Evolutionary conservation across 2,329 filamentous ascomycete genomes (phyloP), one percentile per base, ranked within the genome.

Genomic region (Microcyclospora tardicrescens): DNA sequence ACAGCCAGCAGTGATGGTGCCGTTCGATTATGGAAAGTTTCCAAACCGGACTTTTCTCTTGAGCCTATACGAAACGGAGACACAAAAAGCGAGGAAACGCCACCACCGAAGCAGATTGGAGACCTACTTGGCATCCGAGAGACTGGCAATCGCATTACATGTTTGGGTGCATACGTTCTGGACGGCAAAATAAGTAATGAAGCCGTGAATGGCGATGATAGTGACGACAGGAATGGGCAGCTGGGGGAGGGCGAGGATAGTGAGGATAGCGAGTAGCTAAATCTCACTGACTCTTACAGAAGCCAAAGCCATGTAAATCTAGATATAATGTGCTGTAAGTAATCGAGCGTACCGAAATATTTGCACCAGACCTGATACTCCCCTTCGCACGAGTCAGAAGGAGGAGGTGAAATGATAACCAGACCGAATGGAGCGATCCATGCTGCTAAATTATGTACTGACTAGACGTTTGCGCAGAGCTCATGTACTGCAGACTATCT

Each of bases 61-160:
- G 16, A n/a, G 9, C 10, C 13, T 15, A 5, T 6, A 11, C 16
- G 14, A 12, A 31, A 10, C 40, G 11, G 13, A 34, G 27, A 14
- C 13, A 15, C 24, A 28, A 27, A 41, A 6, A 14, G 12, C 16
- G 35, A 10, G 35, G 16, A 8, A 19, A 14, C 45, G 46, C 32
- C 16, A 34, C 35, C 15, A 39, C 39, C 28, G 29, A 37, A 48
- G 24, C 70, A 75, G 45, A 60, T 83, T 15, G 86, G 84, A 24
- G 71, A 64, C 47, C 57, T 93, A 39, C 58, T 94, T 33, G 85
- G 79, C 12, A 77, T 73, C 27, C 91, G 91, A 54, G 81, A 87
- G 61, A 94, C 87, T 15, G 78, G 80, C 34, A 87, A 89, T 58
- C 71, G 91, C 40, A 86, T 96, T 49, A 96, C 87, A 29, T 96